Evolutionary conservation across 2,329 filamentous ascomycete genomes (phyloP), one percentile per base, ranked within the genome.

Genomic region (Lecanicillium sp.): DNA sequence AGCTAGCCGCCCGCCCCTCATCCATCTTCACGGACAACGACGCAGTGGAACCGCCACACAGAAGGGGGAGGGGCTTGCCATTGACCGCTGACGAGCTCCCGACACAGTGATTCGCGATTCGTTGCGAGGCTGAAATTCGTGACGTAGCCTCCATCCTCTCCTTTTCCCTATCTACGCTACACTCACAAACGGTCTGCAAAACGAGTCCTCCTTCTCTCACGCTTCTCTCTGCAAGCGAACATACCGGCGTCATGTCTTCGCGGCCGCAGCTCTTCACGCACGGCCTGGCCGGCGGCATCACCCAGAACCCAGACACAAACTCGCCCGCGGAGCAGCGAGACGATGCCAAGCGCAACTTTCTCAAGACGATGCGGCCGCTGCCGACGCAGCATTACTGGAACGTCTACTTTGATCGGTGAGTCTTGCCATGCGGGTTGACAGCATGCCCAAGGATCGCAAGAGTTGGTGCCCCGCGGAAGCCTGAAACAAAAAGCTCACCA

Each of bases 361-460:
- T 87, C 50, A 80, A 86, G 61, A 73, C 79, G 19, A 81, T 77
- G 69, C 72, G 87, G 39, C 73, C 82, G 37, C 69, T 88, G 48
- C 79, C 84, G 13, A 84, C 85, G 19, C 84, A 89, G 65, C 81
- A 89, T 59, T 87, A 85, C 65, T 87, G 86, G 77, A 71, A 81
- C 49, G 79, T 86, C 49, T 84, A 73, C 58, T 81, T 81, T 55
- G 77, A 81, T 58, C 66, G 75, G 64, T 75, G 56, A 54, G 62
- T 11, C 22, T 25, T 11, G 22, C 22, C n/a, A 11, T 25, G 6
- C 22, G 22, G 11, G 7, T 6, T 25, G 22, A 6, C 11, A 11
- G 7, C 11, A 6, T 7, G 22, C 11, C 22, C 22, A 25, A 25
- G 22, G 7, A 6, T 7, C 22, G 22, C 14, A 27, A 20, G 15